phyloP scores from a whole-genome alignment of 306 rosid species.

The Rosa chinensis region DNA sequence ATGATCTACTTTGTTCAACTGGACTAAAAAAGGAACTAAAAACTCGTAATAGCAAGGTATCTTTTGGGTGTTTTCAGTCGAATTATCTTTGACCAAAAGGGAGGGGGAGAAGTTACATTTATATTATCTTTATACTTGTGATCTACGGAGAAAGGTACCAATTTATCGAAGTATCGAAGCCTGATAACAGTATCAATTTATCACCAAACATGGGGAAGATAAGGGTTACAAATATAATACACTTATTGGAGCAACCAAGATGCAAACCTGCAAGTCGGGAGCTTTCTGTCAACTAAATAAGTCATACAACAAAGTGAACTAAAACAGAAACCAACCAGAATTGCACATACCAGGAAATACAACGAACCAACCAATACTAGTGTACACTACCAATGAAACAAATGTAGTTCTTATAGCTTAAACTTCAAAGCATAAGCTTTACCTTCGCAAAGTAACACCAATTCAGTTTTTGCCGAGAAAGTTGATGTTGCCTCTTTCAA shows the following conservation, averaged over 20 bases:
- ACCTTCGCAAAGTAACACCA: not conserved
- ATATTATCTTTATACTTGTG: no score
- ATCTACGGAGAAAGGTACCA: no score
- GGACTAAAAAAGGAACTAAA: no score
- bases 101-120: no score
- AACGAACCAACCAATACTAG: not conserved
- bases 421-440: not conserved
- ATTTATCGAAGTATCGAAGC: no score
- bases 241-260: not conserved
- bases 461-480: not conserved
- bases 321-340: not conserved
- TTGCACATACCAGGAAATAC: not conserved
- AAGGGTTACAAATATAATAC: not conserved
- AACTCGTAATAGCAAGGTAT: no score
- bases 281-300: not conserved
- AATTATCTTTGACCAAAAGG: no score
- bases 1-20: no score
- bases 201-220: not conserved
- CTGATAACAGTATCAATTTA: not conserved
- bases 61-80: no score
- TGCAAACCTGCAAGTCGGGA: not conserved
- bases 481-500: constrained; percentile 6
- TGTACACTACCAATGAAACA: not conserved
- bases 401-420: not conserved
- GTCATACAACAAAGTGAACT: not conserved